Evolutionary conservation across 371 early-diverging fungal species (phyloP).

Genomic region (Mucor sp.): DNA sequence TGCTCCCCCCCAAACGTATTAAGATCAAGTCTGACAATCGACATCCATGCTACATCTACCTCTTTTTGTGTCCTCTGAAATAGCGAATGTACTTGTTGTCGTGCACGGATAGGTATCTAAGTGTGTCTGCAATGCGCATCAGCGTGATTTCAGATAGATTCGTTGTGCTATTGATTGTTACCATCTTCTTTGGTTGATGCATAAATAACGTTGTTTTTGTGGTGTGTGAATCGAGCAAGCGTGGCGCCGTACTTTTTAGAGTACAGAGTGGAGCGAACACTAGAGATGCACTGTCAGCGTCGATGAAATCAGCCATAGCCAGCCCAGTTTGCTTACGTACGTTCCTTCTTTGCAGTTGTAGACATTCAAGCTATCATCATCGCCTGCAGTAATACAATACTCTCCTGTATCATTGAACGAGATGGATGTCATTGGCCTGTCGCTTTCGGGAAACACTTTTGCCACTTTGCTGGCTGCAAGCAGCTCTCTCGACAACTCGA

Average conservation of each 20-base stretch:
- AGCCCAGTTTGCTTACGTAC: slow-evolving; percentile 43
- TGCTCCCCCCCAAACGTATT: neutral
- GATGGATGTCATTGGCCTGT: slow-evolving; percentile 68
- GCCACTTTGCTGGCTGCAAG: slow-evolving; percentile 46
- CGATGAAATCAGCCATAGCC: neutral
- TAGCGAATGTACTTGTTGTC: slow-evolving; percentile 93
- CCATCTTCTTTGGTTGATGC: slow-evolving; percentile 94
- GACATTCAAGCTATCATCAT: slow-evolving; percentile 81
- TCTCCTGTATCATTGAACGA: slow-evolving; percentile 78
- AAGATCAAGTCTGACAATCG: neutral
- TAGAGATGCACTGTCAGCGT: slow-evolving; percentile 8
- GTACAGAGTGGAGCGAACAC: slow-evolving; percentile 61
- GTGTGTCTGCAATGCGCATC: slow-evolving; percentile 60
- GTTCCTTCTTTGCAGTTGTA: slow-evolving; percentile 77
- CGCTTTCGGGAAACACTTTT: slow-evolving; percentile 73
- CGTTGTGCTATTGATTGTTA: slow-evolving; percentile 23
- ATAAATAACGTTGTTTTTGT: slow-evolving; percentile 74
- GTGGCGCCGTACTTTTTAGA: slow-evolving; percentile 90
- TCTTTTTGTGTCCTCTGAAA: slow-evolving; percentile 83
- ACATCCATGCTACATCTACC: slow-evolving; percentile 36
- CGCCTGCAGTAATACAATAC: slow-evolving; percentile 72
- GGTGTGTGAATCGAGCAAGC: slow-evolving; percentile 84
- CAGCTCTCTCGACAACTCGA: slow-evolving; percentile 35
- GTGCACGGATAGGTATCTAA: slow-evolving; percentile 89
- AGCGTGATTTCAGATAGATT: neutral